Evolutionary conservation across 2,329 filamentous ascomycete species (phyloP), one percentile per base, ranked within the genome.

Genomic region (Incumbomyces delicatus): DNA sequence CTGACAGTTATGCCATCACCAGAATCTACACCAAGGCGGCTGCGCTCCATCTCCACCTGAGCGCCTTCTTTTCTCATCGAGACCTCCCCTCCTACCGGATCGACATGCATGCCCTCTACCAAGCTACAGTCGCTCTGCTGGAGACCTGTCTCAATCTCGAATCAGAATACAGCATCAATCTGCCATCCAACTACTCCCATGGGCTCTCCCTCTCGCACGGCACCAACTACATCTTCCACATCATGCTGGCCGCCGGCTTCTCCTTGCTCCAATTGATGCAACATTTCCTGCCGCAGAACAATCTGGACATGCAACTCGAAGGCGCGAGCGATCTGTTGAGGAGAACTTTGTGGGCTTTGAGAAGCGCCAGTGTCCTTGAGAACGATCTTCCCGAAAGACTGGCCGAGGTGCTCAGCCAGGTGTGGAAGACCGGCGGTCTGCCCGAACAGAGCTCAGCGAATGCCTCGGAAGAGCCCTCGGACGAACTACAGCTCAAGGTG

Each of bases 351-450:
- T 73, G 73, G 57, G 72, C 74, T 2, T 67, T 83, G 34, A 71
- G 80, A 29, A 72, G 71, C 35, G 76, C 81, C 33, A 81, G 78
- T 27, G 75, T 81, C 1, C 69, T 71, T 33, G 74, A 68, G 42
- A 83, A 83, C 56, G 80, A 84, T 55, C 70, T 83, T 0, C 73
- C 78, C 2, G 75, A 79, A 55, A 74, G 80, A 20, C 66, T 83
- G 18, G 77, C 78, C 0, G 79, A 83, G 60, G 79, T 83, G 1
- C 65, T 83, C 31, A 77, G 78, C 2, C 79, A 82, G 56, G 71
- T 83, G 41, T 83, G 79, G 80, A 74, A 76, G 52, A 69, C 67
- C 31, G 67, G 69, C 27, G 40, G 48, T 55, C 41, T 53, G 51
- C 35, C 60, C 51, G 36, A 41, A 12, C 33, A 30, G 18, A 38